Conservation (phyloP, 805 yeast genomes). For the Debaryomyces tyrocola region DNA sequence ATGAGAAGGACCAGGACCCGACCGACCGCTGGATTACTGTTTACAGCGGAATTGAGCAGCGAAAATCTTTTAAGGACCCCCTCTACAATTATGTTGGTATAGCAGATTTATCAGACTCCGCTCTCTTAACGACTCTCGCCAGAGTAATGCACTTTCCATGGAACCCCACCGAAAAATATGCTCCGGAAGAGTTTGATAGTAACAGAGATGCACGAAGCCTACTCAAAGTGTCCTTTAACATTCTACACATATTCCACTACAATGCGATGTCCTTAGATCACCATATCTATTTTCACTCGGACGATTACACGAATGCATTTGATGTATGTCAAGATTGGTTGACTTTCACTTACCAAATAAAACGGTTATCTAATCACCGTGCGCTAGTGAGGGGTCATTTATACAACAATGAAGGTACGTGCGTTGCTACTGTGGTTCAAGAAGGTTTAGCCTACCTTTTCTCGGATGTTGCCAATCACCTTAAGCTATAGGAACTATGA, state of each 20-base stretch:
- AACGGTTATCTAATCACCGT: constrained; percentile 33
- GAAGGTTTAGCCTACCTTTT: constrained; percentile 39
- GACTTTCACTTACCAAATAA: constrained; percentile 35
- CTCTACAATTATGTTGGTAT: constrained; percentile 34
- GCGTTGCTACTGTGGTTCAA: constrained; percentile 41
- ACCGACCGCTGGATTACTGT: constrained; percentile 43
- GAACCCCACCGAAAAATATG: constrained; percentile 37
- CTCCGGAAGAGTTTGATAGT: constrained; percentile 31
- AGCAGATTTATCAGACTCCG: constrained; percentile 39
- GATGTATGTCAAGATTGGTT: constrained; percentile 39
- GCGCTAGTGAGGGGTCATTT: constrained; percentile 39
- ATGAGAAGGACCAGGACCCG: constrained; percentile 28
- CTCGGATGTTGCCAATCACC: constrained; percentile 21
- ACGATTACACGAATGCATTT: constrained; percentile 19
- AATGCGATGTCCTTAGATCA: constrained; percentile 48
- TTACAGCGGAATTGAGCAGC: constrained; percentile 34
- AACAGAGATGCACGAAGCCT: constrained; percentile 30
- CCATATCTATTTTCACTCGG: constrained; percentile 41
- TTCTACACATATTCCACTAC: constrained; percentile 40
- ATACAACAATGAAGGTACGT: constrained; percentile 27
- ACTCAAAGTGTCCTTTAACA: constrained; percentile 29
- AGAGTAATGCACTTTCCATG: constrained; percentile 41
- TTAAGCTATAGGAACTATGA: constrained; percentile 1
- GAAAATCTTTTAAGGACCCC: constrained; percentile 20
- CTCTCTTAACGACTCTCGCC: constrained; percentile 41